A percentile compares a stretch with the other conserved stretches of the same genome.
Evolutionary conservation across 2,329 filamentous ascomycete genomes (phyloP).

Genomic region (Juglanconis oblonga): DNA sequence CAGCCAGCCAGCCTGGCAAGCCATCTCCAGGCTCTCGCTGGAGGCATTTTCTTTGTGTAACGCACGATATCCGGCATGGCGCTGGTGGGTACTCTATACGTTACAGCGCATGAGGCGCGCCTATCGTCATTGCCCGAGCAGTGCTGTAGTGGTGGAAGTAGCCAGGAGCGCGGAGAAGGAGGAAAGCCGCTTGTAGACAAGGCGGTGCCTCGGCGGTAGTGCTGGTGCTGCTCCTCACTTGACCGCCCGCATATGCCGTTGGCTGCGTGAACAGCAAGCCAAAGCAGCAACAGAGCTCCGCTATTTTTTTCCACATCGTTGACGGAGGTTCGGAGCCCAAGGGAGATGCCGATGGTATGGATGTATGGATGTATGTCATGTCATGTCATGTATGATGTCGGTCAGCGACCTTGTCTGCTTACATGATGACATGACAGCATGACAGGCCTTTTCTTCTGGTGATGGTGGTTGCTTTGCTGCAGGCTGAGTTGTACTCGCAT

Average conservation of each 20-base stretch:
- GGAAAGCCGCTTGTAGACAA: no score
- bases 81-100: not conserved
- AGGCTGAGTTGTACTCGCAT: conserved; percentile 7
- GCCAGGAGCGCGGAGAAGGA: no score
- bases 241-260: conserved; percentile 4
- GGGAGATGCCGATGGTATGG: no score
- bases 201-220: no score
- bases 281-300: no score
- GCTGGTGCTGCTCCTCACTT: not conserved
- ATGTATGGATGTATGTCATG: no score
- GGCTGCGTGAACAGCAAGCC: not conserved
- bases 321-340: no score
- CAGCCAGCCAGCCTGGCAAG: no score
- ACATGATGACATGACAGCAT: not conserved
- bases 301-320: no score
- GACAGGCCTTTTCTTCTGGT: not conserved
- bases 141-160: not conserved
- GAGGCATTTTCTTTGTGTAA: no score
- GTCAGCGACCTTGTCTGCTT: not conserved
- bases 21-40: no score
- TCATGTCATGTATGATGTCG: not conserved
- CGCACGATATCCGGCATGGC: no score
- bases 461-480: not conserved
- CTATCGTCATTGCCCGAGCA: not conserved
- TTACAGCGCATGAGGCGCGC: not conserved